A percentile compares a stretch with the other conserved stretches of the same genome.
Conservation (phyloP, 306 rosid genomes). For the Adenanthera pavonina region DNA sequence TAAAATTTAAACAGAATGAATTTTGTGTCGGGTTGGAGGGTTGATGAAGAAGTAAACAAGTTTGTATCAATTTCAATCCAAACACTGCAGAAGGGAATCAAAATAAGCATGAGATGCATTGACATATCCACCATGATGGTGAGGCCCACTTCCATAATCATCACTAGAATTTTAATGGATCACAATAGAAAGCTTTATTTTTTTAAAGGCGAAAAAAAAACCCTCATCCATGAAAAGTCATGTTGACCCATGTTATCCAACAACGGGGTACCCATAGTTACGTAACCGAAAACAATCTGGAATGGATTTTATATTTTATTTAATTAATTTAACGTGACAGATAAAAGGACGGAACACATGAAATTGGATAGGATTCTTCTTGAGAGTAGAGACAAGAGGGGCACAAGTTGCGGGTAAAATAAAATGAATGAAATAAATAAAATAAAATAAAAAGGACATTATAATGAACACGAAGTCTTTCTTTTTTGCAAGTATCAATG, state of each 20-base stretch:
- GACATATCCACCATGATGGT: neutral
- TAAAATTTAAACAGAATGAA: neutral
- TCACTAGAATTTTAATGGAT: conserved; percentile 23
- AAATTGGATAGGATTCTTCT: conserved; percentile 29
- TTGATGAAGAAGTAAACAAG: neutral
- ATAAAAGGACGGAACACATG: neutral
- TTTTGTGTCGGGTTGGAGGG: neutral
- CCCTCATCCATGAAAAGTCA: conserved; percentile 27
- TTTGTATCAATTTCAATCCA: neutral
- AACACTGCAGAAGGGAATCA: neutral
- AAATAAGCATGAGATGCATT: neutral
- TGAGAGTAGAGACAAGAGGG: neutral
- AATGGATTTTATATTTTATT: neutral
- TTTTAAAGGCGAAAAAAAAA: neutral
- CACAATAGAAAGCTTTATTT: neutral
- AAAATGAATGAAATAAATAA: neutral
- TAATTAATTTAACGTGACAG: neutral
- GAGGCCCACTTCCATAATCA: conserved; percentile 22
- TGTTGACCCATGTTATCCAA: conserved; percentile 10
- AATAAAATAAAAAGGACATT: neutral
- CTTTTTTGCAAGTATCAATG: neutral
- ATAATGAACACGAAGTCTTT: neutral
- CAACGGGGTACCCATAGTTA: neutral
- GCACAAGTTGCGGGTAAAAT: conserved; percentile 23
- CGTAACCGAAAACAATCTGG: neutral